phyloP scores from a whole-genome alignment of 148 eudicot species.

The Polygonum aviculare region DNA sequence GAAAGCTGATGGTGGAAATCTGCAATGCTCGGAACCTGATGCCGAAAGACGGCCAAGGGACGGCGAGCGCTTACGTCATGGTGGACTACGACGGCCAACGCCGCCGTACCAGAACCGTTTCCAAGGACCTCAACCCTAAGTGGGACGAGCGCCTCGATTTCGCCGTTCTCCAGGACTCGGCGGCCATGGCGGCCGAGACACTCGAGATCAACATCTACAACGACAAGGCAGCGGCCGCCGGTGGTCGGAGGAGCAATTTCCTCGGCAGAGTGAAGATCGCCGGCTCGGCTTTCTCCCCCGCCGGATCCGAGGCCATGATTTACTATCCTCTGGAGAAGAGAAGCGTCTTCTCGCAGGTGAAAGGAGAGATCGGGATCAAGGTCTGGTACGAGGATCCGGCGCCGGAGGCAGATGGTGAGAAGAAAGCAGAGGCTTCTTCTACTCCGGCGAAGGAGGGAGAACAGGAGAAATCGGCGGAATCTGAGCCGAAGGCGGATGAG shows the following conservation, averaged over 20 bases:
- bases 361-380: constrained; percentile 80
- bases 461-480: neutral
- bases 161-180: constrained; percentile 30
- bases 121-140: constrained; percentile 62
- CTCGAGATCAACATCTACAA: constrained; percentile 70
- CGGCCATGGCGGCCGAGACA: constrained; percentile 28
- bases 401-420: neutral
- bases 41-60: constrained; percentile 95
- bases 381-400: constrained; percentile 47
- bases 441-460: constrained; percentile 17
- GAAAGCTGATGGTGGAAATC: constrained; percentile 61
- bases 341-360: constrained; percentile 82
- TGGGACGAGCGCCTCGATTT: constrained; percentile 89
- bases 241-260: constrained; percentile 42
- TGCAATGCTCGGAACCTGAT: constrained; percentile 71
- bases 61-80: constrained; percentile 64
- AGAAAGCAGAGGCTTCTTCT: constrained; percentile 15
- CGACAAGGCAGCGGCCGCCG: constrained; percentile 44
- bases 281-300: constrained; percentile 32
- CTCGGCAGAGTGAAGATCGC: constrained; percentile 70
- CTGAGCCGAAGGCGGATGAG: constrained; percentile 14
- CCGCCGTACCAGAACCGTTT: constrained; percentile 59
- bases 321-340: constrained; percentile 82
- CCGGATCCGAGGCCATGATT: constrained; percentile 41
- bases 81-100: constrained; percentile 84